These are phyloP conservation scores for Aspergillus phoenicis DNA, from an alignment of 2,329 filamentous ascomycete species.

Conservation along the genomic window DNA sequence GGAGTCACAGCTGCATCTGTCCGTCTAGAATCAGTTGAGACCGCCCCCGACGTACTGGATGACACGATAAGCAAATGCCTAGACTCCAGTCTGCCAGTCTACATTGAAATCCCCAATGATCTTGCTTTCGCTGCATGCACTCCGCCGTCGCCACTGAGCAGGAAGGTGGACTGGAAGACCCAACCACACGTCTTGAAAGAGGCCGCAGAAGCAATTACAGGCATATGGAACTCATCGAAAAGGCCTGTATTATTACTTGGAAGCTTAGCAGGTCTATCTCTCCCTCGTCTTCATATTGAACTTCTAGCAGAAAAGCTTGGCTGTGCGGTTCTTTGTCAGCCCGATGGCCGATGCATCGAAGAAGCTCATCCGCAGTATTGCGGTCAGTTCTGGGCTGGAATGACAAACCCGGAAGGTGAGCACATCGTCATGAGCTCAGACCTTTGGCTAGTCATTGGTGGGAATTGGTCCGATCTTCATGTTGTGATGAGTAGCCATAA, in stretches of 20 bases:
- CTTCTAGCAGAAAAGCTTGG: slow-evolving; percentile 12
- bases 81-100: slow-evolving; percentile 5
- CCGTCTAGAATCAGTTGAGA: neutral
- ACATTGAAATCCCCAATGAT: slow-evolving; percentile 15
- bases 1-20: slow-evolving; percentile 14
- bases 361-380: slow-evolving; percentile 15
- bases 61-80: slow-evolving; percentile 10
- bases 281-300: neutral
- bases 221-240: slow-evolving; percentile 7
- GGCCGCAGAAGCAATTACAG: neutral
- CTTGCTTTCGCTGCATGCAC: neutral
- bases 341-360: slow-evolving; percentile 8
- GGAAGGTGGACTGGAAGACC: neutral
- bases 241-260: slow-evolving; percentile 12
- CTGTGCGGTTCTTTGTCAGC: slow-evolving; percentile 13
- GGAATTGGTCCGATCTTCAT: slow-evolving; percentile 11
- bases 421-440: slow-evolving; percentile 3
- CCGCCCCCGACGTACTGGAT: slow-evolving; percentile 9
- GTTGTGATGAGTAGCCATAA: neutral
- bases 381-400: slow-evolving; percentile 7
- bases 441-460: slow-evolving; percentile 9
- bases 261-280: neutral
- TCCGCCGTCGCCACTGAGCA: neutral
- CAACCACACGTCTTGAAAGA: neutral
- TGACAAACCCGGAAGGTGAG: slow-evolving; percentile 6